These are phyloP conservation scores for Xanthoparmelia taractica DNA, from an alignment of 495 filamentous ascomycete genomes.

Conservation along the genomic window DNA sequence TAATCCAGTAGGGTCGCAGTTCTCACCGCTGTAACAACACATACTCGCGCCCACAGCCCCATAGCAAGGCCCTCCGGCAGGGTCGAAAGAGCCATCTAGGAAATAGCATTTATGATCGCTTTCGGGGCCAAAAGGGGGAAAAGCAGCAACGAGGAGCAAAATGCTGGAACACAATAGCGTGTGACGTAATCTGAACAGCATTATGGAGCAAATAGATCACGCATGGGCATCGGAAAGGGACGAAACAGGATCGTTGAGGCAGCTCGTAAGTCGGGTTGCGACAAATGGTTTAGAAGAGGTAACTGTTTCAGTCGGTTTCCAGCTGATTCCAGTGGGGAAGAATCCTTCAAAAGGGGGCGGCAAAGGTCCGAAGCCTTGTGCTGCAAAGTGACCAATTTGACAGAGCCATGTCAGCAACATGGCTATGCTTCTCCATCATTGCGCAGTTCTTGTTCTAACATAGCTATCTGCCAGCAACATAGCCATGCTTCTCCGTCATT, in stretches of 20 bases:
- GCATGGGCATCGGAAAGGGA: not conserved
- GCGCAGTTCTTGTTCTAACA: no score
- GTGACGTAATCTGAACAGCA: slow-evolving; percentile 9
- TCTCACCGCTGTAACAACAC: slow-evolving; percentile 15
- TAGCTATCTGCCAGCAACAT: no score
- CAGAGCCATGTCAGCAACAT: no score
- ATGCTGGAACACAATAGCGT: not conserved
- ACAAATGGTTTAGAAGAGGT: no score
- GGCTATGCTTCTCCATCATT: no score
- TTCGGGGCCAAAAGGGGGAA: slow-evolving; percentile 6
- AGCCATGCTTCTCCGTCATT: no score
- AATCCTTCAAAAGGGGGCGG: no score
- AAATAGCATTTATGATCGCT: slow-evolving; percentile 13
- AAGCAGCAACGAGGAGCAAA: slow-evolving; percentile 8
- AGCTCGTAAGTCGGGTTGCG: not conserved
- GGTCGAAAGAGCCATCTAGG: slow-evolving; percentile 14
- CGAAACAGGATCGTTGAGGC: not conserved
- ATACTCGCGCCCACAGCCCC: slow-evolving; percentile 17
- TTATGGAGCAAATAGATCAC: slow-evolving; percentile 4
- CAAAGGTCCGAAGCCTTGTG: no score
- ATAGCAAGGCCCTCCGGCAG: slow-evolving; percentile 14
- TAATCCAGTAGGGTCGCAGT: slow-evolving; percentile 5
- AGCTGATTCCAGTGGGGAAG: no score
- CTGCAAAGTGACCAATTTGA: no score
- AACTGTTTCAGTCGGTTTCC: no score